Percentiles rank a stretch among this genome's conserved stretches.
Conservation (phyloP, 2,329 filamentous ascomycete genomes). For the Fusarium fracticaudum region DNA sequence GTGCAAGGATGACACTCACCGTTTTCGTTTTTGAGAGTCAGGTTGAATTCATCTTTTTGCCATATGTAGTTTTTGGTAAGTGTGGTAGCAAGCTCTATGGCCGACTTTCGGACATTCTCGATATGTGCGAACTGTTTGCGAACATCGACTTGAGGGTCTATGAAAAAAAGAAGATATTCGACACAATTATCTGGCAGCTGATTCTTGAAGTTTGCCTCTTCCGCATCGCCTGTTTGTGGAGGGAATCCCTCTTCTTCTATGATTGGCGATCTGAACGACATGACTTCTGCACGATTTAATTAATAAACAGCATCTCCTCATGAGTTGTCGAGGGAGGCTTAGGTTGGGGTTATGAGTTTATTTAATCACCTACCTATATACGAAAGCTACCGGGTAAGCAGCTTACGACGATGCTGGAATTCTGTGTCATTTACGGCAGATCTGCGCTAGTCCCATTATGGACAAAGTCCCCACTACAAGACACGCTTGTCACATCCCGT, state of each 20-base stretch:
- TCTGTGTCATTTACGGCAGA: neutral
- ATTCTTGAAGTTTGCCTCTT: slow-evolving; percentile 7
- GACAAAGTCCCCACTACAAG: neutral
- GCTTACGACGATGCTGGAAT: neutral
- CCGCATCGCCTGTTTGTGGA: neutral
- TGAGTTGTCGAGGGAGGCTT: neutral
- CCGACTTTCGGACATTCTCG: slow-evolving; percentile 76
- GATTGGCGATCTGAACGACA: slow-evolving; percentile 15
- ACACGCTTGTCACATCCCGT: slow-evolving; percentile 31
- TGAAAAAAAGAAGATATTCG: slow-evolving; percentile 82
- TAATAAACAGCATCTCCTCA: neutral
- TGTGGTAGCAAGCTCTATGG: slow-evolving; percentile 67
- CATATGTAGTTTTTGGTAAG: slow-evolving; percentile 90
- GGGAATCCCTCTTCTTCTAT: neutral
- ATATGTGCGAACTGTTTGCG: slow-evolving; percentile 71
- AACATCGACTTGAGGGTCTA: slow-evolving; percentile 65
- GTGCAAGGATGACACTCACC: slow-evolving; percentile 53
- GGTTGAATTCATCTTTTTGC: slow-evolving; percentile 85
- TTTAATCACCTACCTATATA: neutral
- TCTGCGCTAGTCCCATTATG: slow-evolving; percentile 18
- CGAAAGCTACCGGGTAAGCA: slow-evolving; percentile 26
- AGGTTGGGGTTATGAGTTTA: slow-evolving; percentile 1
- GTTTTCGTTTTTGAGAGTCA: slow-evolving; percentile 69
- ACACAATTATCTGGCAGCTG: slow-evolving; percentile 82
- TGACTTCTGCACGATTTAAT: neutral